These are phyloP conservation scores for Priceomyces carsonii DNA, from an alignment of 805 yeast genomes.

Conservation along the genomic window DNA sequence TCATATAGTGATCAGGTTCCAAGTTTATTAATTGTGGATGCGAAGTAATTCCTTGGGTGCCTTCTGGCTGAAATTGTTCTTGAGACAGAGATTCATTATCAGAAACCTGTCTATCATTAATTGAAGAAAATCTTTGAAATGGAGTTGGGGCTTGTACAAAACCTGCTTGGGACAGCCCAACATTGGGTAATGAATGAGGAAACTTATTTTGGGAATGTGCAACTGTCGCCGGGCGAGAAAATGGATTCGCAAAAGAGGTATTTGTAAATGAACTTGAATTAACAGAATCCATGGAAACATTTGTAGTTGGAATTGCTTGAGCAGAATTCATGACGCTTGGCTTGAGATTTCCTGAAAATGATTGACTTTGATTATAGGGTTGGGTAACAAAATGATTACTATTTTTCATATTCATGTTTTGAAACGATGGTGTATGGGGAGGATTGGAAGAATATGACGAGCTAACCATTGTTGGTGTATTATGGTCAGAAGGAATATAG, in stretches of 20 bases:
- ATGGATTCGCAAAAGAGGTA: conserved; percentile 8
- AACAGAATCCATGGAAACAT: conserved; percentile 50
- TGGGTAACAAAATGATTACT: conserved; percentile 14
- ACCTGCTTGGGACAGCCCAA: conserved; percentile 3
- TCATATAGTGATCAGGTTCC: conserved; percentile 45
- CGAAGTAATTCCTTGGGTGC: conserved; percentile 3
- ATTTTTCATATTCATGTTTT: conserved; percentile 1
- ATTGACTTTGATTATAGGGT: conserved; percentile 9
- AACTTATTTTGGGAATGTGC: conserved; percentile 12
- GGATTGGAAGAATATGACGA: conserved; percentile 44
- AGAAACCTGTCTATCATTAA: conserved; percentile 5
- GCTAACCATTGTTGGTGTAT: conserved; percentile 44
- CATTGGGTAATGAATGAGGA: conserved; percentile 11
- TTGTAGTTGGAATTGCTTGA: conserved; percentile 55
- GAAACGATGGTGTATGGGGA: conserved; percentile 32
- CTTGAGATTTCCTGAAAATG: conserved; percentile 10
- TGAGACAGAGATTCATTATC: conserved; percentile 1
- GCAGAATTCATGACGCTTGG: conserved; percentile 15
- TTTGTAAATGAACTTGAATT: conserved; percentile 16
- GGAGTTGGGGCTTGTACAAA: conserved; percentile 6
- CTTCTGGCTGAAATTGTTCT: conserved; percentile 6
- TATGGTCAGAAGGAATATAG: conserved; percentile 43
- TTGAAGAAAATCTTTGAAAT: conserved; percentile 1
- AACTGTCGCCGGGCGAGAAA: neutral
- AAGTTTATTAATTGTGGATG: conserved; percentile 5